Base-by-base conservation (phyloP, 2,329 filamentous ascomycete genomes). In the Arthrinium puccinioides region DNA sequence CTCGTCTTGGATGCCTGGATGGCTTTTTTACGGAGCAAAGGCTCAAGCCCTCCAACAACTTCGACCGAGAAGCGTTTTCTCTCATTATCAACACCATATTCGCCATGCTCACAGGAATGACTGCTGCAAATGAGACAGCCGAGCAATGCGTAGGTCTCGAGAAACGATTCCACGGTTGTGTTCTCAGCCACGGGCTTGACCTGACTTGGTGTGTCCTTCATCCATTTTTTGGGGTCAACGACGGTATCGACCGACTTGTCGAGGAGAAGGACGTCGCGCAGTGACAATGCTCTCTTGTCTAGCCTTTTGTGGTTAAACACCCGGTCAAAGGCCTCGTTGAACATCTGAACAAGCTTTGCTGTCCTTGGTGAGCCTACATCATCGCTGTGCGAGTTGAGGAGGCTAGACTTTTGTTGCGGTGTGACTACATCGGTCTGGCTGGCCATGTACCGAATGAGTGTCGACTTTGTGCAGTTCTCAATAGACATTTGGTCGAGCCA, bases 61-160 rank as follows among this genome's bases (percentile, higher is more conserved):
- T 70, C 66, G n/a, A 76, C 59, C 4, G 71, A 74, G 47, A 77
- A 72, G 4, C 67, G 59, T 32, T 66, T 70, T 23, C 69, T 64
- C 47, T 75, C 72, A 41, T 73, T 72, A 35, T 70, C 68, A 6
- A 57, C 53, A 38, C 74, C 70, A 36, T 76, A 77, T 37, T 77
- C 74, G 31, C 74, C 75, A 44, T 79, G 75, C 48, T 79, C 75
- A 41, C 75, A 79, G 10, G 74, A 76, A 51, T 78, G 70, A 35
- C 72, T 72, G 48, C 67, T 73, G 54, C 75, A 79, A 36, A 77
- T 69, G n/a, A 76, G 55, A 46, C 75, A 79, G 10, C 70, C 71
- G 13, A 79, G 61, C 9, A 73, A 63, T 21, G 67, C 66, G 48
- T 77, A 76, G 2, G 71, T 77, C 33, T 70, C 69, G 18, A 79